Evolutionary conservation across 257 asterid species (phyloP).

Genomic region (Misopates orontium): DNA sequence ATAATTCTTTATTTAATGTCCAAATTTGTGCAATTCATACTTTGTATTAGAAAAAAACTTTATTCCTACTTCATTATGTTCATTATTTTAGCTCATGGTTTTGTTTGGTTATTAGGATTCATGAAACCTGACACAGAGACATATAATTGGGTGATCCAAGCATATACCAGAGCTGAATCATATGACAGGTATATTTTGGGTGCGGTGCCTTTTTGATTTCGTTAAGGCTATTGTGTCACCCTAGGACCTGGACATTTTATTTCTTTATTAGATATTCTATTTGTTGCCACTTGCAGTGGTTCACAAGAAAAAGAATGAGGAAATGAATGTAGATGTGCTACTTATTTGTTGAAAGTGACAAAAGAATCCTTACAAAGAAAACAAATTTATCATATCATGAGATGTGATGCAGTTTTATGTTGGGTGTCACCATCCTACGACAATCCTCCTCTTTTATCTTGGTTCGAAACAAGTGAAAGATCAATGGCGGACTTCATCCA

Average conservation of each 20-base stretch:
- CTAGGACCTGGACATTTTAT: not conserved
- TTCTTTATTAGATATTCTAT: constrained; percentile 11
- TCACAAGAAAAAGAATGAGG: not conserved
- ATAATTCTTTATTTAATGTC: constrained; percentile 22
- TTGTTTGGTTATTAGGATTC: constrained; percentile 52
- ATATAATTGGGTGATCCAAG: constrained; percentile 99
- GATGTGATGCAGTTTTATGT: no score
- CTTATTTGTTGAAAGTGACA: constrained; percentile 8
- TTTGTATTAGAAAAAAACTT: not conserved
- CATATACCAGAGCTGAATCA: constrained; percentile 96
- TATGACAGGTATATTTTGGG: constrained; percentile 69
- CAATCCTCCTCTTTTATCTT: no score
- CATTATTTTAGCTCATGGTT: constrained; percentile 25
- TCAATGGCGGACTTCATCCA: no score
- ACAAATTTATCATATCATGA: not conserved
- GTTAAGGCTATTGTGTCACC: constrained; percentile 17
- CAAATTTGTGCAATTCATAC: not conserved
- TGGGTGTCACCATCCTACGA: no score
- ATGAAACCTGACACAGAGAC: constrained; percentile 99
- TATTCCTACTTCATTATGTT: constrained; percentile 14
- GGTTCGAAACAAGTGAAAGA: no score
- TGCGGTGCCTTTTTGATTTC: not conserved
- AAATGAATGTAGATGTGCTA: constrained; percentile 9
- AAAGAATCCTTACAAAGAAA: not conserved
- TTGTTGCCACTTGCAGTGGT: not conserved